phyloP scores from a whole-genome alignment of 441 rosid genomes.

The Metrosideros polymorpha region DNA sequence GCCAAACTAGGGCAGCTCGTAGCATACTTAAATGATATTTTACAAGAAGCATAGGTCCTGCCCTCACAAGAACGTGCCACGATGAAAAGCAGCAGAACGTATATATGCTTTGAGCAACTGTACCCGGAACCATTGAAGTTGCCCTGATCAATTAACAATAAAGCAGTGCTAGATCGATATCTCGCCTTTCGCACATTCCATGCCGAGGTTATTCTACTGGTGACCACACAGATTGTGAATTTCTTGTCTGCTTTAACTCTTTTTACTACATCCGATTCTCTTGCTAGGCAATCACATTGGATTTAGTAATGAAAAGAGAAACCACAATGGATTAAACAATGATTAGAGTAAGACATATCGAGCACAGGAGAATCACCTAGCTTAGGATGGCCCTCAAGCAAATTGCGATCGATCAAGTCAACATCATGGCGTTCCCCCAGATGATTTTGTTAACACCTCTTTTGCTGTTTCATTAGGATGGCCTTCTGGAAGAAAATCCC shows the following conservation, averaged over 20 bases:
- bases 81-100: background rate
- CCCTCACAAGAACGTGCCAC: background rate
- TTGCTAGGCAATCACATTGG: background rate
- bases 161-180: background rate
- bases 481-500: background rate
- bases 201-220: background rate
- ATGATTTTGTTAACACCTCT: background rate
- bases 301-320: background rate
- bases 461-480: background rate
- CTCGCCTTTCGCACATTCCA: background rate
- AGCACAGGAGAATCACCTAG: background rate
- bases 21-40: background rate
- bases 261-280: constrained; percentile 1
- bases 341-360: background rate
- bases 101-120: background rate
- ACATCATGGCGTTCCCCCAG: background rate
- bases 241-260: background rate
- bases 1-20: background rate
- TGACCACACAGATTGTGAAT: background rate
- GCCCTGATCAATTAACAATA: background rate
- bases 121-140: background rate
- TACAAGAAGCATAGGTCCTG: background rate
- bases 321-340: background rate
- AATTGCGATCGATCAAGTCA: background rate
- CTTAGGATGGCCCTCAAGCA: background rate